Evolutionary conservation across 129 eudicot species (phyloP), one percentile per base, ranked within the genome.

Genomic region (Calendula officinalis): DNA sequence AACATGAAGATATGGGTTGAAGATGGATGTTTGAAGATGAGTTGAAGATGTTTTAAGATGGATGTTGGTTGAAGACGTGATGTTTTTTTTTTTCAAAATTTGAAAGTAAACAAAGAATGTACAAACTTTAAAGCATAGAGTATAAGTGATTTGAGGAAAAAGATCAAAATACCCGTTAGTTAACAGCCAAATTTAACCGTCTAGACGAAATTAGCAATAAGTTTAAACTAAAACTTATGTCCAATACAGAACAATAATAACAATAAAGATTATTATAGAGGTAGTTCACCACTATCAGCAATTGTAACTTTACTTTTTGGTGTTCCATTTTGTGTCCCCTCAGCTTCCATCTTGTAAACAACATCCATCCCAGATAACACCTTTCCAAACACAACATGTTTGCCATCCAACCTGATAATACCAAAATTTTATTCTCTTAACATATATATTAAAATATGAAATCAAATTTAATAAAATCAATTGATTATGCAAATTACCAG

Each of bases 321-420:
- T 38, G 95, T 66, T 72, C 99, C 99, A 37, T 57, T 88, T 75
- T 88, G 99, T 16, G 48, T 70, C 3, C 99, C 99, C 77, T 92
- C 99, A 13, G 99, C 99, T 85, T 92, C 99, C 62, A 92, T 70
- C 95, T 92, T 92, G 66, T 88, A 88, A 36, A 92, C 99, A 12
- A 92, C 89, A 64, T 92, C 99, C 99, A 92, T 92, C 51, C 99
- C 99, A 1, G 96, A 83, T 43, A 92, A 59, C 62, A 92, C 99
- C 80, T 92, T 92, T 38, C 99, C 99, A 40, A 92, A 92, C 6
- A 92, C 99, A 3, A 92, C 99, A 68, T 92, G 99, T 9, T 77
- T 77, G 3, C 96, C 95, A 59, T 92, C 96, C 87, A 92, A 81
- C 99, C 99, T 92, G 81, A 40, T 1, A n/a, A 34, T 51, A 15